phyloP scores from a whole-genome alignment of 176 grass and related monocot genomes.

The Lolium perenne region DNA sequence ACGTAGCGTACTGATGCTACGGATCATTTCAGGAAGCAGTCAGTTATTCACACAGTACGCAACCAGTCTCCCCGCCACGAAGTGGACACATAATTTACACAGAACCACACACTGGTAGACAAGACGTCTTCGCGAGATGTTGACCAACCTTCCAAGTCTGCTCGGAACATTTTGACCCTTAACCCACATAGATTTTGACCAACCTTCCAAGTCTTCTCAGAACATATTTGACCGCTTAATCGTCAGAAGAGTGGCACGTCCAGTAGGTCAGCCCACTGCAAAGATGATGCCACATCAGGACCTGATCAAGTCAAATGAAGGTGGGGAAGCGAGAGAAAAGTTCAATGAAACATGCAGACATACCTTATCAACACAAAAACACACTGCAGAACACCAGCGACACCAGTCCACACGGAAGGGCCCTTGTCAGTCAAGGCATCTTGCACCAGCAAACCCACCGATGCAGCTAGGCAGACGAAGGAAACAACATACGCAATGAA shows the following conservation, averaged over 20 bases:
- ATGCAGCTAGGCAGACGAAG: conserved; percentile 82
- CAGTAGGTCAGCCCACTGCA: conserved; percentile 90
- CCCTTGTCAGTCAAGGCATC: conserved; percentile 77
- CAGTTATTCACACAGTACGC: conserved; percentile 45
- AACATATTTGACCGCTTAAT: conserved; percentile 44
- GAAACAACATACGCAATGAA: conserved; percentile 95
- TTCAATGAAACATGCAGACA: not conserved
- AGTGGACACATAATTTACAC: conserved; percentile 28
- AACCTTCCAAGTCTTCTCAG: not conserved
- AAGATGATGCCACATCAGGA: conserved; percentile 6
- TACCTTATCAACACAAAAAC: conserved; percentile 94
- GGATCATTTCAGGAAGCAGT: conserved; percentile 35
- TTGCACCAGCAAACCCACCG: conserved; percentile 86
- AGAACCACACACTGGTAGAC: not conserved
- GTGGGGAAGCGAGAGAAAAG: not conserved
- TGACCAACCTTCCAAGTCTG: not conserved
- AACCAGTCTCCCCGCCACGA: not conserved
- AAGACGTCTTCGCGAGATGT: not conserved
- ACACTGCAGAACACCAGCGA: conserved; percentile 87
- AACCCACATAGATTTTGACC: conserved; percentile 43
- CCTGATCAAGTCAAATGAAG: not conserved
- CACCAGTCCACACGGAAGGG: conserved; percentile 82
- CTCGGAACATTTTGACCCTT: conserved; percentile 24
- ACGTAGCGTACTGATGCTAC: not conserved
- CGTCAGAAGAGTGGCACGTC: conserved; percentile 78